Conservation (phyloP, 78 protist species). For the Planoprotostelium fungivorum region DNA sequence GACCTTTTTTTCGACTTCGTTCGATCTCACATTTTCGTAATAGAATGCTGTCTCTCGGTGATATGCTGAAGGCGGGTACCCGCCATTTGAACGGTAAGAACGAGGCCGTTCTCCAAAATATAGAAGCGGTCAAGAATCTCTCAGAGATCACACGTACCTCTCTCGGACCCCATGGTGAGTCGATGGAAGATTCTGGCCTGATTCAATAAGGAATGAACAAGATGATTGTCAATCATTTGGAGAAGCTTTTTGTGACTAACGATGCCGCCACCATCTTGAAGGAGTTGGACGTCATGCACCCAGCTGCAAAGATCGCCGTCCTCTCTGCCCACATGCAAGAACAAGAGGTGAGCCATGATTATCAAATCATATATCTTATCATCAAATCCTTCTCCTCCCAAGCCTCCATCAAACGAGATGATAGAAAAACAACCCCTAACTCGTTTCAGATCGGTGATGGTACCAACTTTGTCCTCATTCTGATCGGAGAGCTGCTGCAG, state of each 20-base stretch:
- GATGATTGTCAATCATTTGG: constrained; percentile 96
- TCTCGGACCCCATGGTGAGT: constrained; percentile 97
- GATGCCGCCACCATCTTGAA: constrained; percentile 97
- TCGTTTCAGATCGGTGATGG: constrained; percentile 91
- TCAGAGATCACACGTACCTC: constrained; percentile 88
- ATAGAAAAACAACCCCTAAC: background rate
- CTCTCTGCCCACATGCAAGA: constrained; percentile 94
- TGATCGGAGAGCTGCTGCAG: constrained; percentile 96
- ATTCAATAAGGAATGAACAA: constrained; percentile 86
- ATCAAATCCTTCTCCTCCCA: constrained; percentile 1
- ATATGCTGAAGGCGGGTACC: constrained; percentile 73
- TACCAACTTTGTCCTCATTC: constrained; percentile 90
- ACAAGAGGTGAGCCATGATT: constrained; percentile 70
- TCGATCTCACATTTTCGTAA: too few species aligned
- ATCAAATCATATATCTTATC: background rate
- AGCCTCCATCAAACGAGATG: background rate
- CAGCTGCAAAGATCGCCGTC: constrained; percentile 98
- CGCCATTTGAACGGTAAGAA: constrained; percentile 82
- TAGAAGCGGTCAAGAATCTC: constrained; percentile 92
- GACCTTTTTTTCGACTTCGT: too few species aligned
- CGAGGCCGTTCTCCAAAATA: constrained; percentile 93
- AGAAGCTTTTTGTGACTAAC: constrained; percentile 96
- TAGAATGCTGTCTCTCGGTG: constrained; percentile 50
- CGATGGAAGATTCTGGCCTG: background rate
- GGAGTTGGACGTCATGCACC: constrained; percentile 95